Percentiles rank a stretch among this genome's conserved stretches.
Evolutionary conservation across 192 early-diverging fungal species (phyloP).

Genomic region (Backusella parvicylindrica): DNA sequence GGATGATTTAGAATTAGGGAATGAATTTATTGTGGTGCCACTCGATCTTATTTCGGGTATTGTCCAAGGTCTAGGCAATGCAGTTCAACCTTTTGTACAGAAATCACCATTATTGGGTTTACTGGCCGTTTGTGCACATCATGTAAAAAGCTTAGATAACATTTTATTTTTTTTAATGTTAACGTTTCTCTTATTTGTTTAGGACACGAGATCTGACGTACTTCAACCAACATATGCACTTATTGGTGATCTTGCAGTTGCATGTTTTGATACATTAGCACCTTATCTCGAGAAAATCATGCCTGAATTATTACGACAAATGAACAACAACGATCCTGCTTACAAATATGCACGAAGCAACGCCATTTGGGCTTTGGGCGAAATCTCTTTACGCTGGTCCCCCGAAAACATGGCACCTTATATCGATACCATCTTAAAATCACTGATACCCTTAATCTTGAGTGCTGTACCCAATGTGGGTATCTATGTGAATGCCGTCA

Average conservation of each 20-base stretch:
- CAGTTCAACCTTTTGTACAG: constrained; percentile 73
- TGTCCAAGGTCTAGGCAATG: constrained; percentile 81
- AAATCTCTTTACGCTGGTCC: constrained; percentile 86
- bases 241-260: constrained; percentile 12
- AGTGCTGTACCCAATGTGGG: constrained; percentile 54
- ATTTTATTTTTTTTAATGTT: not conserved
- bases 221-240: constrained; percentile 17
- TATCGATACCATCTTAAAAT: constrained; percentile 69
- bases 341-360: constrained; percentile 81
- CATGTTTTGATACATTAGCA: constrained; percentile 10
- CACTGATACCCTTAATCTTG: constrained; percentile 72
- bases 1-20: constrained; percentile 62
- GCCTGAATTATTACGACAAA: not conserved
- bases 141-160: constrained; percentile 42
- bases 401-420: constrained; percentile 73
- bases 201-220: constrained; percentile 10
- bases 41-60: constrained; percentile 93
- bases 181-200: not conserved
- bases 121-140: constrained; percentile 72
- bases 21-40: constrained; percentile 93
- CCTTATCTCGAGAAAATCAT: not conserved
- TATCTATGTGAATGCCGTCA: constrained; percentile 90
- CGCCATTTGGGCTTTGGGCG: constrained; percentile 95
- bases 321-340: not conserved
- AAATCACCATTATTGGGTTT: constrained; percentile 66